phyloP scores from a whole-genome alignment of 169 alveolate species.

The Eimeria brunetti region DNA sequence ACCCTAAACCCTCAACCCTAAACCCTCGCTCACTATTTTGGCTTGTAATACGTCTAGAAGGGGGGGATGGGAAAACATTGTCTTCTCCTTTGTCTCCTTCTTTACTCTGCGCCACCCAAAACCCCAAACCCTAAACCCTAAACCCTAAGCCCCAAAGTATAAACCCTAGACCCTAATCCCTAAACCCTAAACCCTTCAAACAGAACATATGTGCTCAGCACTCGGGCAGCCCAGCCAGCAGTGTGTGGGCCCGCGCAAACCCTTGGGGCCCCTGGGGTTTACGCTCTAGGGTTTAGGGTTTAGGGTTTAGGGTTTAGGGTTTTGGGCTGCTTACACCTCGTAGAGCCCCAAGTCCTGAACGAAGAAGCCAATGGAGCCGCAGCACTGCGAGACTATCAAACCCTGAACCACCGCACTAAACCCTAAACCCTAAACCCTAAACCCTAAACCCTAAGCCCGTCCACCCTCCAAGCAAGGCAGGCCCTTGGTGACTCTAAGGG shows the following conservation, averaged over 20 bases:
- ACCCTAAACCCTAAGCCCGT: neutral
- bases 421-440: neutral
- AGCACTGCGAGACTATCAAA: conserved; percentile 53
- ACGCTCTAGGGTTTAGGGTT: neutral
- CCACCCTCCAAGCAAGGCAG: neutral
- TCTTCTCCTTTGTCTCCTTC: neutral
- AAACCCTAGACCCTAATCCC: neutral
- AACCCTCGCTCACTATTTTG: conserved; percentile 15
- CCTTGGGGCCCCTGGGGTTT: neutral
- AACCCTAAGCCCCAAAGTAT: conserved; percentile 1
- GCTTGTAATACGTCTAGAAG: neutral
- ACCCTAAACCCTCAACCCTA: conserved; percentile 7
- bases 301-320: conserved; percentile 29
- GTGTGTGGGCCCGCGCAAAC: no score
- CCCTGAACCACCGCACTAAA: conserved; percentile 2
- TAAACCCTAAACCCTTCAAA: no score
- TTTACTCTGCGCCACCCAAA: neutral
- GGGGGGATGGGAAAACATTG: conserved; percentile 4
- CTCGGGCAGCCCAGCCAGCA: neutral
- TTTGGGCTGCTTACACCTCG: neutral
- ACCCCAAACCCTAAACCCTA: conserved; percentile 34
- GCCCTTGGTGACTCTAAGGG: neutral
- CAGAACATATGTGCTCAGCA: neutral
- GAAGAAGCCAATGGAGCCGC: conserved; percentile 56
- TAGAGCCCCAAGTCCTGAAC: conserved; percentile 35